Evolutionary conservation across 1,139 yeast genomes (phyloP), one percentile per base, ranked within the genome.

Genomic region (Blastobotrys serpentis): DNA sequence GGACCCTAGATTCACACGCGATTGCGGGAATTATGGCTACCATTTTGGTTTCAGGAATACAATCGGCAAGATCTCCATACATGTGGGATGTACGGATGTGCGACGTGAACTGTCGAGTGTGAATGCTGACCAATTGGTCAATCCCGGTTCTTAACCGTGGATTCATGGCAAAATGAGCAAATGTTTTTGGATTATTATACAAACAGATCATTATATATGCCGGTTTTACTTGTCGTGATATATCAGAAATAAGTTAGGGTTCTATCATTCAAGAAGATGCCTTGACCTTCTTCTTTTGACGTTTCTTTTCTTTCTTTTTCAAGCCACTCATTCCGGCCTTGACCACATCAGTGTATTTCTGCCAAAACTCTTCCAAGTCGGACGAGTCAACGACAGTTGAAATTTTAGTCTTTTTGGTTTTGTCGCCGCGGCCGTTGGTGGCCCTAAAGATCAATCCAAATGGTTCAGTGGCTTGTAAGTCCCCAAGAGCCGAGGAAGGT

Each of bases 291-390:
- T 70, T 72, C 64, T 73, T 76, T 54, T 67, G 70, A 72, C 79
- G 81, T 71, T 78, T 80, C 70, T 81, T 81, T 54, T 80, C 83
- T 70, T 81, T 81, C 73, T 79, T 80, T 55, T 75, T 72, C 61
- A 82, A 70, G 2, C 86, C 86, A 7, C 70, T 68, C 65, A 80
- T 76, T 4, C 84, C 88, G 23, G 71, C 63, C 63, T 85, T 86
- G 50, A 86, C 73, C 0, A 77, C 77, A 42, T 78, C 81, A 1
- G 85, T 70, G 64, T 86, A 86, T 37, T 78, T 79, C 34, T 67
- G 65, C 95, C 95, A 86, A 62, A 86, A 86, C 53, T 70, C 69
- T 51, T 81, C 85, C 56, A 86, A 69, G 16, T 75, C 69, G 3
- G 72, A 75, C 0, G 78, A 68, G 38, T 75, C 76, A 23, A 87